Evolutionary conservation across 148 eudicot genomes (phyloP), one percentile per base, ranked within the genome.

Genomic region (Bassia scoparia): DNA sequence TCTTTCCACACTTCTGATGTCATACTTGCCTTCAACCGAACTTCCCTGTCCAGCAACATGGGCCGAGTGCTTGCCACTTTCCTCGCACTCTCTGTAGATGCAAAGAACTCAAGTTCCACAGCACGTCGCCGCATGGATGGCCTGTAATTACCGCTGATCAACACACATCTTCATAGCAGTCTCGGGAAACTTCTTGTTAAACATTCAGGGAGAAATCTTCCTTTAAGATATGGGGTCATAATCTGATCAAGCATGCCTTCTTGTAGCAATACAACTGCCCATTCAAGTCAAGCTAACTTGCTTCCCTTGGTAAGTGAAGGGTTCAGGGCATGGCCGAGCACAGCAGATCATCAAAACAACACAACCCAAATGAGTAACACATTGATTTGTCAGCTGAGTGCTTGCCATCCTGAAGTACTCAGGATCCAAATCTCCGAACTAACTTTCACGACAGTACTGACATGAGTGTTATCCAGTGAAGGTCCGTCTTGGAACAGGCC

Each of bases 41-140:
- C n/a, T 29, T 83, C 95, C 78, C 84, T 61, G n/a, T 61, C 80
- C 87, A 31, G 34, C 68, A 63, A 60, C 37, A n/a, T 14, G n/a
- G n/a, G 13, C 89, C 89, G 5, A 86, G 71, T 48, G 78, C 76
- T 79, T 83, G 7, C 71, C 84, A 5, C 76, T 84, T 54, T 89
- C 97, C 77, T 91, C 98, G 92, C 98, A 53, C 96, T 88, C 82
- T 89, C 79, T 94, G 98, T 15, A 94, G 87, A 61, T 94, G 98
- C 66, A 94, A 83, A 24, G 98, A 94, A 94, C 73, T 94, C 98
- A 7, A 94, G 83, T 89, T 91, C 98, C 98, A 94, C 77, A 94
- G 71, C 37, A 94, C 98, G 73, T 94, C 98, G 1, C 98, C 98
- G n/a, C 97, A 94, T 94, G 2, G 98, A 94, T 21, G 98, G 98